Evolutionary conservation across 108 stramenopile species (phyloP).

Genomic region (Nannochloropsis salina): DNA sequence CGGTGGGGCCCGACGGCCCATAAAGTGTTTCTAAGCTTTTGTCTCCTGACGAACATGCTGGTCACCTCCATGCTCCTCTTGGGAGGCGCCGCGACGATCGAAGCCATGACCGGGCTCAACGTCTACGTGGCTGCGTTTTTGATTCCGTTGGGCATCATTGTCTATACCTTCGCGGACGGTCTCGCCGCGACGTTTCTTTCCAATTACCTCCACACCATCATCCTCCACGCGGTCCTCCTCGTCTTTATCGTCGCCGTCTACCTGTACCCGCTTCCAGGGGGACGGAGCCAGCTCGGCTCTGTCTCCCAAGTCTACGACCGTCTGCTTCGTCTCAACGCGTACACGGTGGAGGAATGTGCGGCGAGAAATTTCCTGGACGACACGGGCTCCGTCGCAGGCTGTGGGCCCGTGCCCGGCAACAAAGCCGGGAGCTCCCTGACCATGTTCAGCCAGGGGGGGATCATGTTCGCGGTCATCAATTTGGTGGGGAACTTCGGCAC

Average conservation of each 20-base stretch:
- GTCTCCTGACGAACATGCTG: conserved; percentile 69
- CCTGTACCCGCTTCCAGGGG: conserved; percentile 63
- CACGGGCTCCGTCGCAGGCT: conserved; percentile 49
- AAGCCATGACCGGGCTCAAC: conserved; percentile 77
- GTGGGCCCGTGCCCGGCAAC: conserved; percentile 75
- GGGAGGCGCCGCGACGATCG: conserved; percentile 80
- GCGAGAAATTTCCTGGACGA: conserved; percentile 50
- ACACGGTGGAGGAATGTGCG: conserved; percentile 61
- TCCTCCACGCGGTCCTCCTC: conserved; percentile 71
- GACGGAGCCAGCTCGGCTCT: conserved; percentile 31
- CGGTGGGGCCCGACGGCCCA: conserved; percentile 80
- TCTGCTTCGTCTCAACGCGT: conserved; percentile 56
- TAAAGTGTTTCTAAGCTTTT: conserved; percentile 80
- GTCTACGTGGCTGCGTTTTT: conserved; percentile 71
- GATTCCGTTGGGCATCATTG: conserved; percentile 84
- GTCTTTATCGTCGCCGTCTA: conserved; percentile 74
- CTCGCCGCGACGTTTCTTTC: conserved; percentile 86
- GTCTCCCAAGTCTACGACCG: conserved; percentile 58
- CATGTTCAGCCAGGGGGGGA: conserved; percentile 72
- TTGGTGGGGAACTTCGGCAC: conserved; percentile 91
- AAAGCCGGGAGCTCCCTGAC: conserved; percentile 77
- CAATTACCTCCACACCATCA: conserved; percentile 68
- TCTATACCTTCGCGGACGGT: conserved; percentile 81
- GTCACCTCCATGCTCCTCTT: conserved; percentile 89
- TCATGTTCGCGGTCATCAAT: conserved; percentile 90